A percentile compares a stretch with the other conserved stretches of the same genome.
Evolutionary conservation across 768 basidiomycete species (phyloP).

Genomic region (Infundibulicybe gibba): DNA sequence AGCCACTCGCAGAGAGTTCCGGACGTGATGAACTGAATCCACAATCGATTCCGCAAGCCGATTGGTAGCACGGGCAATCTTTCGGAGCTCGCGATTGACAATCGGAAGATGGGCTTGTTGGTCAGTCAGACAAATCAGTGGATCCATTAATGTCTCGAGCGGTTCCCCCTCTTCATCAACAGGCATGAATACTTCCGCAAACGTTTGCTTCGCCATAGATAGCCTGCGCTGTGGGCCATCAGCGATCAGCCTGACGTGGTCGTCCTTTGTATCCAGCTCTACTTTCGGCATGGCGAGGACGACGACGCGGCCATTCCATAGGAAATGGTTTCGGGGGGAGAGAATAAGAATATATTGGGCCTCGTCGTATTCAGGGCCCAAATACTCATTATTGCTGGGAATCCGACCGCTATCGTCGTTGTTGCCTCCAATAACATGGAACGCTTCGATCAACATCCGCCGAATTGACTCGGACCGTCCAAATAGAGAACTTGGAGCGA

Average conservation of each 20-base stretch:
- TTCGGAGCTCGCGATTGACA: constrained; percentile 86
- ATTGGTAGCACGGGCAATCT: constrained; percentile 87
- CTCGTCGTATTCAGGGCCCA: constrained; percentile 52
- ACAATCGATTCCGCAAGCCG: constrained; percentile 91
- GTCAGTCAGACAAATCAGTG: constrained; percentile 58
- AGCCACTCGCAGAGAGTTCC: constrained; percentile 55
- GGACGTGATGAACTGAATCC: constrained; percentile 86
- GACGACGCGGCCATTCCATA: constrained; percentile 90
- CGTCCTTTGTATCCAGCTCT: constrained; percentile 81
- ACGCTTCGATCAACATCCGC: constrained; percentile 80
- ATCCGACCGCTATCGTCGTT: constrained; percentile 50
- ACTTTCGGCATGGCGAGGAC: constrained; percentile 71
- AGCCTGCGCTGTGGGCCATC: constrained; percentile 84
- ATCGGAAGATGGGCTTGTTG: constrained; percentile 87
- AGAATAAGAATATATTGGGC: constrained; percentile 80
- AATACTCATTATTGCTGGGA: constrained; percentile 32
- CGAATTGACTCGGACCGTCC: constrained; percentile 75
- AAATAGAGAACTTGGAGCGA: constrained; percentile 75
- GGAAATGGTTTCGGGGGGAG: constrained; percentile 80
- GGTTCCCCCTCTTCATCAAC: constrained; percentile 61
- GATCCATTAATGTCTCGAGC: constrained; percentile 35
- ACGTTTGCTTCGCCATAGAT: constrained; percentile 70
- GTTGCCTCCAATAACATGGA: constrained; percentile 66
- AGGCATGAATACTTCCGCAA: constrained; percentile 60
- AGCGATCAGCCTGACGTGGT: constrained; percentile 87